Evolutionary conservation across 441 rosid genomes (phyloP).

Genomic region (Gossypium laxum): DNA sequence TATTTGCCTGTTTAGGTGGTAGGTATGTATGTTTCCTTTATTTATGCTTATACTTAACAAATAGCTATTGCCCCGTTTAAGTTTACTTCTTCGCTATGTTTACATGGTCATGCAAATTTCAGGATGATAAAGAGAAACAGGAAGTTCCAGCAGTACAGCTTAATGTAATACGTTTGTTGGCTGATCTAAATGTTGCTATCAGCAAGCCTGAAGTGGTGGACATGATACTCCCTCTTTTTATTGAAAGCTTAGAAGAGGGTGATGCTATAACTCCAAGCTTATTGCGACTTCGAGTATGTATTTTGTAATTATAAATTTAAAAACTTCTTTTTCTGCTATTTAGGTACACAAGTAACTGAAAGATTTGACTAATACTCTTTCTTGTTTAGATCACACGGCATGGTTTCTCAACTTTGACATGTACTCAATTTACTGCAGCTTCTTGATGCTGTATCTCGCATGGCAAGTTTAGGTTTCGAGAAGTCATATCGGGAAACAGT

Average conservation of each 20-base stretch:
- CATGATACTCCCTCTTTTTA: conserved; percentile 90
- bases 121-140: conserved; percentile 79
- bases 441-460: conserved; percentile 93
- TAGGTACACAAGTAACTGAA: conserved; percentile 12
- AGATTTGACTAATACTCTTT: conserved; percentile 11
- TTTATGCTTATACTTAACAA: not conserved
- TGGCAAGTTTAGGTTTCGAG: conserved; percentile 95
- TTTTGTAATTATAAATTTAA: conserved; percentile 20
- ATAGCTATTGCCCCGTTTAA: not conserved
- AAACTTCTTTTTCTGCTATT: not conserved
- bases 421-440: conserved; percentile 46
- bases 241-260: conserved; percentile 97
- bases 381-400: conserved; percentile 18
- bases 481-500: conserved; percentile 98
- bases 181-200: conserved; percentile 84
- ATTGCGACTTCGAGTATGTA: conserved; percentile 71
- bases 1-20: not conserved
- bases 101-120: conserved; percentile 21
- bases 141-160: conserved; percentile 69
- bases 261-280: conserved; percentile 83
- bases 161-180: conserved; percentile 70
- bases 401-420: conserved; percentile 21
- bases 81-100: not conserved
- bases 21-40: not conserved
- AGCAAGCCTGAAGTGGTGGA: conserved; percentile 87